Percentiles rank a stretch among this genome's conserved stretches.
phyloP scores from a whole-genome alignment of 1,284 basidiomycete species.

The Ustilago hordei region DNA sequence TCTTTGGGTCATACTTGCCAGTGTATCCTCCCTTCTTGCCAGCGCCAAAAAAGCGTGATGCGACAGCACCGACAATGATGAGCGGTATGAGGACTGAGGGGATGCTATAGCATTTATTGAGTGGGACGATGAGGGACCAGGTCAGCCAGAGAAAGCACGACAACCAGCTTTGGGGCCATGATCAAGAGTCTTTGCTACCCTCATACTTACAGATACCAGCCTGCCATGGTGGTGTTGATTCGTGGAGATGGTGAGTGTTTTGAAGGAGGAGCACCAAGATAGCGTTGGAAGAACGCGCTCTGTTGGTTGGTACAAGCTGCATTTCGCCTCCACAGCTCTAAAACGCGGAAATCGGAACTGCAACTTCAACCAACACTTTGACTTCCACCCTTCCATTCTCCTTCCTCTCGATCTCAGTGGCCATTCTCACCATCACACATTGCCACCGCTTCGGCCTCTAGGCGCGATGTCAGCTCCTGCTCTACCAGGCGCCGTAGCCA shows the following conservation, averaged over 20 bases:
- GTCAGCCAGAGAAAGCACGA: not conserved
- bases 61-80: conserved; percentile 48
- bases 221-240: conserved; percentile 25
- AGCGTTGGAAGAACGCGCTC: conserved; percentile 5
- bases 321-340: conserved; percentile 17
- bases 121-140: not conserved
- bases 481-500: conserved; percentile 18
- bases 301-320: not conserved
- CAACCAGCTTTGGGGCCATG: not conserved
- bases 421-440: not conserved
- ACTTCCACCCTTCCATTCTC: not conserved
- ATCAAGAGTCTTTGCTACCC: not conserved
- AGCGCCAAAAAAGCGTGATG: conserved; percentile 39
- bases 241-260: not conserved
- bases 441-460: no score
- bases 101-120: conserved; percentile 25
- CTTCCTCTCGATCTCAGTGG: not conserved
- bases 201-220: conserved; percentile 45
- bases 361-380: not conserved
- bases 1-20: conserved; percentile 62
- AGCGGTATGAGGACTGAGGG: conserved; percentile 53
- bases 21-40: conserved; percentile 33
- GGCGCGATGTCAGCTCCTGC: conserved; percentile 28
- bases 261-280: not conserved
- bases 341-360: conserved; percentile 36